Conservation (phyloP, 495 filamentous ascomycete species). For the Neurospora sp. region DNA sequence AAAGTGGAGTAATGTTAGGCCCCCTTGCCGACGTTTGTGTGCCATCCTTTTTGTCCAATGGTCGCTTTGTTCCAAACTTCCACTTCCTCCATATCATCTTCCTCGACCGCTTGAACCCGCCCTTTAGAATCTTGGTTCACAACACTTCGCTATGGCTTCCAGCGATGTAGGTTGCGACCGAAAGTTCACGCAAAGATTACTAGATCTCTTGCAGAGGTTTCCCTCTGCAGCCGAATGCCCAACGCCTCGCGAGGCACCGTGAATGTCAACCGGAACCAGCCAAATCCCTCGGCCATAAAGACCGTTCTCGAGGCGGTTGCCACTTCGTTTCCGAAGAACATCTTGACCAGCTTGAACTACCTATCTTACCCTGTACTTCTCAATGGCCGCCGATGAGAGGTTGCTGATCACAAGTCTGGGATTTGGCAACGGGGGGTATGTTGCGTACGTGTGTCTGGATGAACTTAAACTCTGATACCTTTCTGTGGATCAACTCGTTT, state of each 20-base stretch:
- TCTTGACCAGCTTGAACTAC: slow-evolving; percentile 27
- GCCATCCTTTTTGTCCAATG: not conserved
- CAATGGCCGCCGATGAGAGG: no score
- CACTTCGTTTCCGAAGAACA: slow-evolving; percentile 32
- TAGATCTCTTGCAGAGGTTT: slow-evolving; percentile 1
- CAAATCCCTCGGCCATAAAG: slow-evolving; percentile 37
- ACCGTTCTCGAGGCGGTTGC: slow-evolving; percentile 31
- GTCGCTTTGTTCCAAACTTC: not conserved
- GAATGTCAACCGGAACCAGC: slow-evolving; percentile 46
- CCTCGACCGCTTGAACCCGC: not conserved
- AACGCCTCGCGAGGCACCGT: slow-evolving; percentile 25
- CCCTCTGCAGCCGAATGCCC: slow-evolving; percentile 23
- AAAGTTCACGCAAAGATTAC: not conserved
- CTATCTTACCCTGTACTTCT: no score
- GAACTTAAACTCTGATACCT: slow-evolving; percentile 4
- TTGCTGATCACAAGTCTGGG: slow-evolving; percentile 22
- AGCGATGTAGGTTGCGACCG: not conserved
- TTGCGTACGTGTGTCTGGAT: slow-evolving; percentile 9
- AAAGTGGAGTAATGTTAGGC: not conserved
- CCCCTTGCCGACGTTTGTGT: no score
- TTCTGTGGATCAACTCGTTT: slow-evolving; percentile 13
- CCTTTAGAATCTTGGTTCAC: not conserved
- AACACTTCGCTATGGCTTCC: not conserved
- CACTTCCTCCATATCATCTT: not conserved
- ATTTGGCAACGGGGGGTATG: not conserved